A percentile compares a stretch with the other conserved stretches of the same genome.
phyloP scores from a whole-genome alignment of 2,329 filamentous ascomycete genomes.

The Botrytis tulipae region DNA sequence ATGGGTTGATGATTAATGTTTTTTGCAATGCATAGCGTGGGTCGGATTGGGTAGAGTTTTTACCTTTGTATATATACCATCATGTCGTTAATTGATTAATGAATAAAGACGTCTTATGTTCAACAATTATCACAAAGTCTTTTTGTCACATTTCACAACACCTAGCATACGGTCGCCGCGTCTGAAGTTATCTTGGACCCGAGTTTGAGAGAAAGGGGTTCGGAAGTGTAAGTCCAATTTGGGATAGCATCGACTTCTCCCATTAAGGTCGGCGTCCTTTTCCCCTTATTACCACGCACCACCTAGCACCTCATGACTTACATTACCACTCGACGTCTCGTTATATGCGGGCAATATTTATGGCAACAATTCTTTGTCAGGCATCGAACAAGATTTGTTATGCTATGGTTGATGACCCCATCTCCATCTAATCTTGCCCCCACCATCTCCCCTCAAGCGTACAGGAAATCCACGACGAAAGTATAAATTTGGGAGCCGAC shows the following conservation, averaged over 20 bases:
- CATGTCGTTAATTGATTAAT: conserved; percentile 1
- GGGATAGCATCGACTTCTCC: not conserved
- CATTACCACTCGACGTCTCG: not conserved
- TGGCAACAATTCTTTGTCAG: not conserved
- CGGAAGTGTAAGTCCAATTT: not conserved
- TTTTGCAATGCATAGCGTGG: conserved; percentile 4
- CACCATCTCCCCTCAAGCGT: not conserved
- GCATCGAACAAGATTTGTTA: not conserved
- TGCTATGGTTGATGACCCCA: not conserved
- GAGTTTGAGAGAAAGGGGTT: not conserved
- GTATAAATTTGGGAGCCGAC: not conserved
- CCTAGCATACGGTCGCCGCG: not conserved
- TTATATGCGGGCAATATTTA: not conserved
- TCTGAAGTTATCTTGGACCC: not conserved
- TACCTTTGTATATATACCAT: not conserved
- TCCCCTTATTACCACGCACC: not conserved
- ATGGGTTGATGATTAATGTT: not conserved
- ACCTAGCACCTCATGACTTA: not conserved
- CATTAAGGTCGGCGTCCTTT: not conserved
- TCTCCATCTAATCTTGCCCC: not conserved
- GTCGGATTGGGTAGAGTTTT: not conserved
- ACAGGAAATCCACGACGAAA: not conserved
- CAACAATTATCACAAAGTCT: not conserved
- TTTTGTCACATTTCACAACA: not conserved
- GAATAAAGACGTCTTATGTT: not conserved